Conservation (phyloP, 176 grass and related monocot species). For the Phragmites australis region DNA sequence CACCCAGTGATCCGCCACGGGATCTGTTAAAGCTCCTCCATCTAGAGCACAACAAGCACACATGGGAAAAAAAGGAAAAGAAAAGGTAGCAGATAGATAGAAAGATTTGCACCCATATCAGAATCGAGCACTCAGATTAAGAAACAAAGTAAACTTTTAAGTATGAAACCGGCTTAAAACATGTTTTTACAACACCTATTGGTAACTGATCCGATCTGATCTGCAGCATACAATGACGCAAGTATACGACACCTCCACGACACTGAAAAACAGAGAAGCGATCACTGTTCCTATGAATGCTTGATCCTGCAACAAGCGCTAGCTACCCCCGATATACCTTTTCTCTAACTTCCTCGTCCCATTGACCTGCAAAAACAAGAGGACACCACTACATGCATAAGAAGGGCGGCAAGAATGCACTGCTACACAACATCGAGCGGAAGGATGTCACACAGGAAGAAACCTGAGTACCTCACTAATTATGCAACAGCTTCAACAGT, state of each 20-base stretch:
- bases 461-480: slow-evolving; percentile 15
- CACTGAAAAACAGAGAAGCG: slow-evolving; percentile 1
- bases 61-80: not conserved
- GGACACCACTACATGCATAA: not conserved
- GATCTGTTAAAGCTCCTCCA: too few species aligned
- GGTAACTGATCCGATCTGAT: slow-evolving; percentile 21
- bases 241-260: slow-evolving; percentile 24
- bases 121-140: slow-evolving; percentile 3
- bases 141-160: not conserved
- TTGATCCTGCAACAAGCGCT: slow-evolving; percentile 37
- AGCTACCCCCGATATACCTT: slow-evolving; percentile 8
- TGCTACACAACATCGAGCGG: not conserved
- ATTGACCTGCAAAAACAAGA: slow-evolving; percentile 29
- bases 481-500: slow-evolving; percentile 9
- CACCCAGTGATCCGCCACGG: too few species aligned
- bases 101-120: not conserved
- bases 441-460: not conserved
- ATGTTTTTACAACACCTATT: slow-evolving; percentile 40
- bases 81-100: too few species aligned
- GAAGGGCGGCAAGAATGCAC: not conserved
- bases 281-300: slow-evolving; percentile 38
- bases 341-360: not conserved
- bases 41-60: not conserved
- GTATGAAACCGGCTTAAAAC: slow-evolving; percentile 22
- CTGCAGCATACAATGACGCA: slow-evolving; percentile 6